A percentile compares a stretch with the other conserved stretches of the same genome.
phyloP scores from a whole-genome alignment of 345 rosid species.

The Excoecaria cochinchinensis region DNA sequence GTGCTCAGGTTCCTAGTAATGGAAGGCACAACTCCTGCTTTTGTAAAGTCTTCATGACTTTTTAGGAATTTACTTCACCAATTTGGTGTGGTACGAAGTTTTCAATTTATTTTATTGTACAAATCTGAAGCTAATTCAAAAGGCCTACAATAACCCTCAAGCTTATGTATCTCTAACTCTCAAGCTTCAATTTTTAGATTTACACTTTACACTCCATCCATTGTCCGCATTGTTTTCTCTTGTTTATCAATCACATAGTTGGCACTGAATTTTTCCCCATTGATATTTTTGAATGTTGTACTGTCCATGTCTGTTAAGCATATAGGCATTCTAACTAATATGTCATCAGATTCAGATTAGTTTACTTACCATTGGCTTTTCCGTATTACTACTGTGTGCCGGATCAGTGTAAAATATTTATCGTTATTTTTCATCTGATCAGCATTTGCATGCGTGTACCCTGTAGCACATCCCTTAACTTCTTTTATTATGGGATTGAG shows the following conservation, averaged over 20 bases:
- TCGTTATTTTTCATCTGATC: no score
- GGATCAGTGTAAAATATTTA: no score
- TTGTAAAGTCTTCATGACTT: conserved; percentile 18
- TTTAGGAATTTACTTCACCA: conserved; percentile 17
- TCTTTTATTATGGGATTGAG: no score
- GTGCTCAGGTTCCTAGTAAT: conserved; percentile 7
- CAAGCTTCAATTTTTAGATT: not conserved
- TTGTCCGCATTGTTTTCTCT: not conserved
- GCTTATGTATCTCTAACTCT: not conserved
- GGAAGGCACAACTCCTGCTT: conserved; percentile 2
- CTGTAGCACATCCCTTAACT: no score
- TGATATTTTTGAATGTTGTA: not conserved
- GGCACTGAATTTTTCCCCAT: not conserved
- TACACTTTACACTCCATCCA: not conserved
- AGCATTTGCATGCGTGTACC: no score
- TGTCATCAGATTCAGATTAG: no score
- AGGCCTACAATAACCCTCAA: not conserved
- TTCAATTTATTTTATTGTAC: conserved; percentile 22
- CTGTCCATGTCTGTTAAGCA: not conserved
- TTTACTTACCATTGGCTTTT: no score
- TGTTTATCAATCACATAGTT: not conserved
- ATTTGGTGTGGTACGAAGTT: conserved; percentile 18
- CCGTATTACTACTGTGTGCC: no score
- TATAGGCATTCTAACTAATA: no score
- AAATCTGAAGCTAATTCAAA: conserved; percentile 16